phyloP scores from a whole-genome alignment of 2,329 filamentous ascomycete genomes.

The Paraphoma chrysanthemicola region DNA sequence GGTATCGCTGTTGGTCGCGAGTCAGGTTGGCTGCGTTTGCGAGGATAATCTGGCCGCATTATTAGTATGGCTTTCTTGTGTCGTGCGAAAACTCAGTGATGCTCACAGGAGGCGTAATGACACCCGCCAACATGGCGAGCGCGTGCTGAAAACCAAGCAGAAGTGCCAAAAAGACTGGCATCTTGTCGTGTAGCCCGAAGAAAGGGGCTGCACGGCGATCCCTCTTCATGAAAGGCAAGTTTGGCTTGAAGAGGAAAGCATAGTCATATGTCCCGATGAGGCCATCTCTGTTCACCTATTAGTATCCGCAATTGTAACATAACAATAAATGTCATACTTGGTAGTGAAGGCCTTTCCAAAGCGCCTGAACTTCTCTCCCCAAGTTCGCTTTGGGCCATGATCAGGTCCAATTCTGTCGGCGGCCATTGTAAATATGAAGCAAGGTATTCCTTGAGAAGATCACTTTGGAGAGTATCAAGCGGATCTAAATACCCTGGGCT shows the following conservation, averaged over 20 bases:
- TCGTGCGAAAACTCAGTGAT: no score
- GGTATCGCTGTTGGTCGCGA: conserved; percentile 71
- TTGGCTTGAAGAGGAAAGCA: conserved; percentile 81
- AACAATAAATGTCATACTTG: conserved; percentile 43
- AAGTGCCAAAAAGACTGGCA: conserved; percentile 77
- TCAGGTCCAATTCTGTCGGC: conserved; percentile 56
- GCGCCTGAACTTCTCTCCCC: conserved; percentile 50
- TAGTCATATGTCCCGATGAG: conserved; percentile 90
- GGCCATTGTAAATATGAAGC: conserved; percentile 21
- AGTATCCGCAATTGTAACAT: conserved; percentile 2
- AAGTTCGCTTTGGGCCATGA: conserved; percentile 48
- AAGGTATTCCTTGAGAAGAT: conserved; percentile 8
- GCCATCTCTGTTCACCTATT: conserved; percentile 62
- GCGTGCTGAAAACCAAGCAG: conserved; percentile 82
- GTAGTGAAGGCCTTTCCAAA: conserved; percentile 57
- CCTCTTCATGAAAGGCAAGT: conserved; percentile 81
- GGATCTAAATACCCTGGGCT: not conserved
- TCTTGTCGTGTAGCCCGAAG: conserved; percentile 80
- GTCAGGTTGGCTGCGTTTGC: conserved; percentile 69
- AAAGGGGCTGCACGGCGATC: conserved; percentile 70
- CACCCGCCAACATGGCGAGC: conserved; percentile 71
- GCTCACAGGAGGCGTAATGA: conserved; percentile 73
- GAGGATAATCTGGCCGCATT: conserved; percentile 63
- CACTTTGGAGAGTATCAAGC: not conserved
- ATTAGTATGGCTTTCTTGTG: no score